These are phyloP conservation scores for Sphaerulina musiva DNA, from an alignment of 2,329 filamentous ascomycete genomes.

Conservation along the genomic window DNA sequence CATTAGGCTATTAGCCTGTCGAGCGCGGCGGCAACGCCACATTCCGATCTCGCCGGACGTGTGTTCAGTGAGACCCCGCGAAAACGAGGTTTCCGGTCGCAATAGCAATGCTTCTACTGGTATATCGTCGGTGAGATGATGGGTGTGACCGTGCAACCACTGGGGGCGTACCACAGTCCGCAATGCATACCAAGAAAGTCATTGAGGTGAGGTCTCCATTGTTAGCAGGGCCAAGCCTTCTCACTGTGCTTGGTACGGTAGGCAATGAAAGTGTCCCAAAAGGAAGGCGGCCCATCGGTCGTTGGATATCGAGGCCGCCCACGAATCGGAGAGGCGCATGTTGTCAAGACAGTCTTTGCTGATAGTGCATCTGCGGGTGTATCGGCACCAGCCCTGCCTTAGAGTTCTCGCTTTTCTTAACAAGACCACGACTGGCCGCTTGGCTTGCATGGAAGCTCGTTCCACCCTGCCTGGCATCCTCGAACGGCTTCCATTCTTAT, in stretches of 20 bases:
- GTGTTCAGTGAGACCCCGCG: neutral
- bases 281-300: neutral
- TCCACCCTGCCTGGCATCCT: neutral
- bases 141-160: neutral
- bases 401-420: neutral
- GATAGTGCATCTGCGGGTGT: neutral
- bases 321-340: neutral
- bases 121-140: neutral
- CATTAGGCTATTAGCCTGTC: neutral
- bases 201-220: neutral
- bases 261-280: neutral
- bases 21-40: neutral
- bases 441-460: constrained; percentile 2
- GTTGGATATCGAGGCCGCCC: neutral
- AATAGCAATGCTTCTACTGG: neutral
- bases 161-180: constrained; percentile 3
- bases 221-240: neutral
- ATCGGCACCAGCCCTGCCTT: neutral
- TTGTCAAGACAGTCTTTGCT: neutral
- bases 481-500: neutral
- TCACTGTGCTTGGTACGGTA: constrained; percentile 1
- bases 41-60: neutral
- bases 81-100: neutral
- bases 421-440: neutral
- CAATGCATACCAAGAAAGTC: constrained; percentile 1